Base-by-base conservation (phyloP, 495 filamentous ascomycete genomes). In the Penicillium fimorum region DNA sequence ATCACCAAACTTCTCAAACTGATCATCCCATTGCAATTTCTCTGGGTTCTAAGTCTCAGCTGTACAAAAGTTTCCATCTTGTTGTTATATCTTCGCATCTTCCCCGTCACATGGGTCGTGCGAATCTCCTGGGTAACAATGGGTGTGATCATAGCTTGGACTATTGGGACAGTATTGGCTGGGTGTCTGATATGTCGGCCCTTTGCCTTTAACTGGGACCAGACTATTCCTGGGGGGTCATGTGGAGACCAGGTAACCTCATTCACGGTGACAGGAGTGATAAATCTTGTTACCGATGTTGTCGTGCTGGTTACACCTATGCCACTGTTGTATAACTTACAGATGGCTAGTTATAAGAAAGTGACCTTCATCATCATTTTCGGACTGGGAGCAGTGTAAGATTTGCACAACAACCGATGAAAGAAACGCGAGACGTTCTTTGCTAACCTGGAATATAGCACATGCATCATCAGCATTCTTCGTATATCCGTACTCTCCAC, bases 111-210 rank as follows among this genome's bases (percentile, higher is more conserved):
- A 3, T 58, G 52, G 51, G 53, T 69, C 27, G 38, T 55, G 17
- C 47, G 53, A 9, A 49, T 50, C 4, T 38, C 51, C 11, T 63
- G 44, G 49, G 62, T 55, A 11, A 55, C 65, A 5, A 61, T 70
- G 9, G 65, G n/a, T 7, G 35, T 71, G 15, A 58, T 74, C 17
- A 43, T 61, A 12, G 44, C 63, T 37, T 61, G 57, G 56, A 59
- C 57, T 11, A 59, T 68, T 10, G 65, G 65, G 43, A 64, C 62
- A 32, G 61, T 69, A 37, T 48, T 67, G 8, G 53, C 57, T 8
- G 53, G 64, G 3, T 63, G 78, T 52, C 74, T 83, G 55, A 71
- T 73, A 32, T 84, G 82, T 56, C 65, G 47, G 2, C 82, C 82
- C 1, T 55, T 85, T 22, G 62, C 59, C 2, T 71, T 64, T 45